Percentiles rank a stretch among this genome's conserved stretches.
Evolutionary conservation across 495 filamentous ascomycete species (phyloP).

Genomic region (Hypoxylon trugodes): DNA sequence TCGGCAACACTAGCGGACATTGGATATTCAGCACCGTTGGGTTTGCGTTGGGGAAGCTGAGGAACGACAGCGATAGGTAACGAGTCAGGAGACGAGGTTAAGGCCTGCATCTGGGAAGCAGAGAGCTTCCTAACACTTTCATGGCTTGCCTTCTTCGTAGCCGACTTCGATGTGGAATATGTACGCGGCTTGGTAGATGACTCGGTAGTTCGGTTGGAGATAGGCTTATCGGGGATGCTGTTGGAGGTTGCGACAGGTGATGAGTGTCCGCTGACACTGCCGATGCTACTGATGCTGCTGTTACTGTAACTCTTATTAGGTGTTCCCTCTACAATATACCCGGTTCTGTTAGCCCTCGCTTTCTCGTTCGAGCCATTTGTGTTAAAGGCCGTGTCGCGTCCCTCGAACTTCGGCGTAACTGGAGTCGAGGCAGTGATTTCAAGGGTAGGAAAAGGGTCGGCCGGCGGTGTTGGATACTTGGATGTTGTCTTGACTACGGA

Average conservation of each 20-base stretch:
- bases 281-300: not conserved
- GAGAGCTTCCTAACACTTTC: conserved; percentile 62
- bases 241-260: not conserved
- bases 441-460: conserved; percentile 42
- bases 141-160: conserved; percentile 47
- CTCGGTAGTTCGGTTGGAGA: conserved; percentile 13
- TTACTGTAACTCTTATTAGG: not conserved
- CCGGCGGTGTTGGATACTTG: conserved; percentile 18
- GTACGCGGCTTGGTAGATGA: conserved; percentile 30
- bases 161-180: conserved; percentile 30
- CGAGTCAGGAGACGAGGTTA: conserved; percentile 62
- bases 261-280: conserved; percentile 18
- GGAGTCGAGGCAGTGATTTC: conserved; percentile 34
- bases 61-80: conserved; percentile 52
- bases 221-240: not conserved
- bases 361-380: conserved; percentile 2
- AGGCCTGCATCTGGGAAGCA: conserved; percentile 62
- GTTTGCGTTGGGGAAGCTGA: conserved; percentile 32
- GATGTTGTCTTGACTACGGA: conserved; percentile 2
- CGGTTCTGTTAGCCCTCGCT: conserved; percentile 1
- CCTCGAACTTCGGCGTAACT: conserved; percentile 16
- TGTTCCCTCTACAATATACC: not conserved
- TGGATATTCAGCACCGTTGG: conserved; percentile 45
- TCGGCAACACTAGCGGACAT: conserved; percentile 49
- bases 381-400: not conserved